Conservation (phyloP, 768 basidiomycete species). For the Chiua virens region DNA sequence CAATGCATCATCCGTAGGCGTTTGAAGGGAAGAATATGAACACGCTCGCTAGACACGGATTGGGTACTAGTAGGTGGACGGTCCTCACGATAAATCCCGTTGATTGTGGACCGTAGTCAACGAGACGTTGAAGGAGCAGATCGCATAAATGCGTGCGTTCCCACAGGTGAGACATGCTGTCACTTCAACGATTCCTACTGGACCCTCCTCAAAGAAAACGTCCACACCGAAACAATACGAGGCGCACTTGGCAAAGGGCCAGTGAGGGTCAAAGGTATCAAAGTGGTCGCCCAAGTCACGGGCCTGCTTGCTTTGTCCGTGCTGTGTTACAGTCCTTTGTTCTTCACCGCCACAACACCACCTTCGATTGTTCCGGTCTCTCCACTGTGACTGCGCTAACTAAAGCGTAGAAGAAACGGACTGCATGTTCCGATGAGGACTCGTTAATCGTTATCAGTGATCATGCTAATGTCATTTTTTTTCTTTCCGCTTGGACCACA, state of each 20-base stretch:
- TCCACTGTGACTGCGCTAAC: no score
- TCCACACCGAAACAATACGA: constrained; percentile 70
- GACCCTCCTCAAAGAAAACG: constrained; percentile 56
- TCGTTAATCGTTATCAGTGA: no score
- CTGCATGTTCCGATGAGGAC: no score
- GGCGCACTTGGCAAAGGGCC: constrained; percentile 39
- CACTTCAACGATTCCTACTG: background rate
- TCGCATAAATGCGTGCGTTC: constrained; percentile 83
- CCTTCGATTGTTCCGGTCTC: no score
- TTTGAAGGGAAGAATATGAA: constrained; percentile 82
- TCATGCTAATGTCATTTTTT: no score
- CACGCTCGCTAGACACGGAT: constrained; percentile 73
- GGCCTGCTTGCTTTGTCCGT: no score
- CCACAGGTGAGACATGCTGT: constrained; percentile 73
- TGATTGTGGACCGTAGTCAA: constrained; percentile 53
- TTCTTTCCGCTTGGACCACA: no score
- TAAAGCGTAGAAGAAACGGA: no score
- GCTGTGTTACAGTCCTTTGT: no score
- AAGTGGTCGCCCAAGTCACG: no score
- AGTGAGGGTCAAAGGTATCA: constrained; percentile 10
- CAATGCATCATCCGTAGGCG: constrained; percentile 41
- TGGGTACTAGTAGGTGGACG: constrained; percentile 53
- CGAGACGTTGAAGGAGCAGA: constrained; percentile 69
- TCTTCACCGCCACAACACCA: no score
- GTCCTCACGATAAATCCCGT: background rate